A percentile compares a stretch with the other conserved stretches of the same genome.
phyloP scores from a whole-genome alignment of 1,139 yeast genomes.

The Lizanozyma gosingica region DNA sequence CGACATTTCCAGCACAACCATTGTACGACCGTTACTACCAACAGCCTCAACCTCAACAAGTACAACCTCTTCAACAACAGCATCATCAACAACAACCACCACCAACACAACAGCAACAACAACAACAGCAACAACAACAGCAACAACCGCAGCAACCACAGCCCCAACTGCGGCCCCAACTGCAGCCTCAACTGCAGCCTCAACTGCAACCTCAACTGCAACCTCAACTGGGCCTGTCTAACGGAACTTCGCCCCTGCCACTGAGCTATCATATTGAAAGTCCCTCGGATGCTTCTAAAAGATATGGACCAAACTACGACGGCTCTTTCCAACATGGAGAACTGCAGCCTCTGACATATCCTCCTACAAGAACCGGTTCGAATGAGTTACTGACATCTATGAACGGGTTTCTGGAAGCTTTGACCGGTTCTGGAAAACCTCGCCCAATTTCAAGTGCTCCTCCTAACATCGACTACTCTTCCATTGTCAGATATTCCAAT shows the following conservation, averaged over 20 bases:
- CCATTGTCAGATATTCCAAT: constrained; percentile 28
- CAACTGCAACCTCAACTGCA: not conserved
- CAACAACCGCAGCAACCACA: not conserved
- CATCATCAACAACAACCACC: not conserved
- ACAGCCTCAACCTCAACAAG: not conserved
- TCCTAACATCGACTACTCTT: constrained; percentile 23
- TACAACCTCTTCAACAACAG: not conserved
- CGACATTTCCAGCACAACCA: not conserved
- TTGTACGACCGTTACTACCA: not conserved
- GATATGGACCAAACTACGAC: not conserved
- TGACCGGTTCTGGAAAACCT: not conserved
- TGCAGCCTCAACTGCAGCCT: not conserved
- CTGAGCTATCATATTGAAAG: not conserved
- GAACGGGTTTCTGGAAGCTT: not conserved
- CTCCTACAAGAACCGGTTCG: not conserved
- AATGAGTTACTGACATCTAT: not conserved
- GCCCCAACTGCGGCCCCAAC: not conserved
- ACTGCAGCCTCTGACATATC: not conserved
- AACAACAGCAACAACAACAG: not conserved
- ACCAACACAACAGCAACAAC: not conserved
- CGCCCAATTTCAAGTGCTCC: not conserved
- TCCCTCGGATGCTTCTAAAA: not conserved
- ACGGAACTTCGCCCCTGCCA: not conserved
- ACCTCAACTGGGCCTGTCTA: not conserved
- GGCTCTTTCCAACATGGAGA: not conserved